Evolutionary conservation across 805 yeast genomes (phyloP).

Genomic region (Ogataea paraovalis): DNA sequence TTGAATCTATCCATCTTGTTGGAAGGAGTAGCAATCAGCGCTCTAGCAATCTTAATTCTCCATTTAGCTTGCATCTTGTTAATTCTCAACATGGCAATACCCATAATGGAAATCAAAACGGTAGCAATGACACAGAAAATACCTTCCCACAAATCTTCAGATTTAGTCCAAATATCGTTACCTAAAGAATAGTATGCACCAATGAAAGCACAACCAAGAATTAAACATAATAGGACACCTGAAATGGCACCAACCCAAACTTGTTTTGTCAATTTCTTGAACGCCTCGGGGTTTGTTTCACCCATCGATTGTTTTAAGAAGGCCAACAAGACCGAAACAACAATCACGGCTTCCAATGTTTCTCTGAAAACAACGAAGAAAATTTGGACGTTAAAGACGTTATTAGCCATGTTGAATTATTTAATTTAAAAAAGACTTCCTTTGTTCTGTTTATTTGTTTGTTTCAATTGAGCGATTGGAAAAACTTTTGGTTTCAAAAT

Average conservation of each 20-base stretch:
- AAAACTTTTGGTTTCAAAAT: background rate
- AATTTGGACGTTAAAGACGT: conserved; percentile 65
- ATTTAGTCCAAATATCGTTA: conserved; percentile 75
- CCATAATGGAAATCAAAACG: conserved; percentile 86
- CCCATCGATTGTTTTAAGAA: conserved; percentile 89
- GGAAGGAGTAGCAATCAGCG: conserved; percentile 59
- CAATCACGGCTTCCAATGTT: conserved; percentile 85
- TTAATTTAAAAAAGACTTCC: background rate
- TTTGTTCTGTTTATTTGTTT: background rate
- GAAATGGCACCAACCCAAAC: conserved; percentile 79
- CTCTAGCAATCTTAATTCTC: conserved; percentile 90
- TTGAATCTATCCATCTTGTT: conserved; percentile 48
- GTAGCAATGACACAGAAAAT: conserved; percentile 88
- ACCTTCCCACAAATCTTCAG: conserved; percentile 98
- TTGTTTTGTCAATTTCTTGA: conserved; percentile 65
- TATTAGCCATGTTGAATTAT: conserved; percentile 22
- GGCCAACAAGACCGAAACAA: conserved; percentile 86
- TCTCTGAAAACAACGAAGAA: conserved; percentile 94
- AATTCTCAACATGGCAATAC: conserved; percentile 92
- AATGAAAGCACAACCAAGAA: conserved; percentile 88
- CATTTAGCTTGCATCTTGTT: conserved; percentile 96
- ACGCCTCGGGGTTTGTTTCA: conserved; percentile 35
- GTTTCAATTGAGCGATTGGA: background rate
- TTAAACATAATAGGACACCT: conserved; percentile 77
- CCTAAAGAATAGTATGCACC: conserved; percentile 85